phyloP scores from a whole-genome alignment of 495 filamentous ascomycete species.

The Daldinia vernicosa region DNA sequence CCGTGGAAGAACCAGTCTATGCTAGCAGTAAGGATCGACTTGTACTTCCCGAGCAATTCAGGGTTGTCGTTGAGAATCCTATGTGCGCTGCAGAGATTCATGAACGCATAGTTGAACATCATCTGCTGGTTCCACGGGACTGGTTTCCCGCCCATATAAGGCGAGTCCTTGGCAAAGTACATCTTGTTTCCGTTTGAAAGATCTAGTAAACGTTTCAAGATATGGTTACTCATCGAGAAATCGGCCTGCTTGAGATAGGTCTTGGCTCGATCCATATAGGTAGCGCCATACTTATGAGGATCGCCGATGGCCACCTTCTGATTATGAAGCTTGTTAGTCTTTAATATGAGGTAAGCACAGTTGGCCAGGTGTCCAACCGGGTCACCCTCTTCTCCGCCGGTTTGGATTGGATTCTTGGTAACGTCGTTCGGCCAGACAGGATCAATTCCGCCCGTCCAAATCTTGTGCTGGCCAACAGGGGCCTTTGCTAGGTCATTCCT shows the following conservation, averaged over 20 bases:
- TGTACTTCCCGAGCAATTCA: slow-evolving; percentile 22
- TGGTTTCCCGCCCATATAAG: slow-evolving; percentile 33
- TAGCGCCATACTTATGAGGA: slow-evolving; percentile 23
- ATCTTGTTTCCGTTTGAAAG: slow-evolving; percentile 35
- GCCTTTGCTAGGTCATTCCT: slow-evolving; percentile 30
- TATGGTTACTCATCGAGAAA: slow-evolving; percentile 30
- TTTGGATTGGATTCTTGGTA: neutral
- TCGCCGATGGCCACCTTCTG: slow-evolving; percentile 28
- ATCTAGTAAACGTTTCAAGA: slow-evolving; percentile 24
- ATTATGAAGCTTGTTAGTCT: neutral
- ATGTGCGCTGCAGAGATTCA: slow-evolving; percentile 31
- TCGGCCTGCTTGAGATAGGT: slow-evolving; percentile 34
- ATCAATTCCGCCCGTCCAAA: slow-evolving; percentile 28
- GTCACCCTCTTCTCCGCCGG: neutral
- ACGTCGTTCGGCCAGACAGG: slow-evolving; percentile 2
- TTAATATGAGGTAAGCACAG: neutral
- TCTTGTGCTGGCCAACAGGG: slow-evolving; percentile 28
- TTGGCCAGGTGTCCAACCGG: neutral
- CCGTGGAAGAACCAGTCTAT: slow-evolving; percentile 37
- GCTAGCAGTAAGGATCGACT: slow-evolving; percentile 29
- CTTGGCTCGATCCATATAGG: slow-evolving; percentile 26
- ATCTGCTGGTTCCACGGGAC: slow-evolving; percentile 42
- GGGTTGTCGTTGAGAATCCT: slow-evolving; percentile 33
- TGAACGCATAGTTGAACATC: slow-evolving; percentile 42
- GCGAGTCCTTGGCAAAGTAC: slow-evolving; percentile 36